Percentiles rank a stretch among this genome's conserved stretches.
These are phyloP conservation scores for Cryptococcus sp. DNA, from an alignment of 1,284 basidiomycete genomes.

Conservation along the genomic window DNA sequence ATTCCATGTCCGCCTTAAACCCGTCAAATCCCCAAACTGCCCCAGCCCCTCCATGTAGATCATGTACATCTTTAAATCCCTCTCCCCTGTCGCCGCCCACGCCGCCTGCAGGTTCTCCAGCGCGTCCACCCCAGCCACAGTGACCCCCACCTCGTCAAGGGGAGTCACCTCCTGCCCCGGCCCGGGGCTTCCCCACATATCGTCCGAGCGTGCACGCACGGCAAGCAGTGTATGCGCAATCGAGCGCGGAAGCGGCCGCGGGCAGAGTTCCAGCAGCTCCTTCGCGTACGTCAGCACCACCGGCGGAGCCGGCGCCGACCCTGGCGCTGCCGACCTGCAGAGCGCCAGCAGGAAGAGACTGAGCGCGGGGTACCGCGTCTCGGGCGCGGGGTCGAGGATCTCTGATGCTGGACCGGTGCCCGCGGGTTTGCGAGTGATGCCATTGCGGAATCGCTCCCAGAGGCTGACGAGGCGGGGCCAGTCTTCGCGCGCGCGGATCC, in stretches of 20 bases:
- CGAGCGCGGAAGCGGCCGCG: slow-evolving; percentile 7
- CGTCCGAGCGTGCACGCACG: slow-evolving; percentile 11
- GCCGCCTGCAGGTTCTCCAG: slow-evolving; percentile 23
- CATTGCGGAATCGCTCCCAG: slow-evolving; percentile 1
- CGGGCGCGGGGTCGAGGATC: not conserved
- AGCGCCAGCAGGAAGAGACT: slow-evolving; percentile 10
- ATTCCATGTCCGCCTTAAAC: slow-evolving; percentile 38
- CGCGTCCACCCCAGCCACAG: not conserved
- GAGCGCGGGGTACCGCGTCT: slow-evolving; percentile 1
- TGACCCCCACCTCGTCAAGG: slow-evolving; percentile 9
- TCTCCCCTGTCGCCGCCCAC: slow-evolving; percentile 32
- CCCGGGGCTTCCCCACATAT: not conserved
- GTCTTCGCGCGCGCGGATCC: slow-evolving; percentile 4
- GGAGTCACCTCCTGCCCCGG: slow-evolving; percentile 13
- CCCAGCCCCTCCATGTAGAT: slow-evolving; percentile 44
- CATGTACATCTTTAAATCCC: slow-evolving; percentile 43
- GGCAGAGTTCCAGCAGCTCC: slow-evolving; percentile 6
- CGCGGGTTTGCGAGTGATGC: not conserved
- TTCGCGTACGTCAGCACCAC: not conserved
- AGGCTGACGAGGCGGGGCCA: slow-evolving; percentile 3
- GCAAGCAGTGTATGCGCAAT: slow-evolving; percentile 14
- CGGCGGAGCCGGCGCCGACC: not conserved
- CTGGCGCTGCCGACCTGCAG: not conserved
- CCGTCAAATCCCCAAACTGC: slow-evolving; percentile 33
- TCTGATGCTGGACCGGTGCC: not conserved